A percentile compares a stretch with the other conserved stretches of the same genome.
These are phyloP conservation scores for Nevesoporus exiguus DNA, from an alignment of 768 basidiomycete genomes.

Conservation along the genomic window DNA sequence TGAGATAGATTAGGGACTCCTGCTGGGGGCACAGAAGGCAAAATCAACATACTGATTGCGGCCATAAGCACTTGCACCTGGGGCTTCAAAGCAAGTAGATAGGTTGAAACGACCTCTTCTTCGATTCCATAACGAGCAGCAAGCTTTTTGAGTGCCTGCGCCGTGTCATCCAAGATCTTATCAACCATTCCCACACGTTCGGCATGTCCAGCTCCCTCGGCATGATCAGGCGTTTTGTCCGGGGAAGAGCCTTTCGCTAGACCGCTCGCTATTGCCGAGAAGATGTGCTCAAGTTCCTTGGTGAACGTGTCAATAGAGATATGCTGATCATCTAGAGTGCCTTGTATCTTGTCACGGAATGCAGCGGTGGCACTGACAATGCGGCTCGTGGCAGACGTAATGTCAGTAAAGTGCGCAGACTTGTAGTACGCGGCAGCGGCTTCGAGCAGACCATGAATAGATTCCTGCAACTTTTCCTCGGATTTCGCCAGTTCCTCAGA, in stretches of 20 bases:
- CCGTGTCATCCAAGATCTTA: conserved; percentile 3
- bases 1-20: background rate
- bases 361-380: conserved; percentile 11
- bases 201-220: conserved; percentile 1
- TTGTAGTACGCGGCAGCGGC: background rate
- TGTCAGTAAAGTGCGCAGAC: conserved; percentile 8
- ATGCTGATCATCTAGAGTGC: conserved; percentile 1
- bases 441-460: background rate
- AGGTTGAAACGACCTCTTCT: conserved; percentile 1
- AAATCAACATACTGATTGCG: conserved; percentile 4
- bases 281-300: conserved; percentile 11
- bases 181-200: conserved; percentile 6
- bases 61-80: conserved; percentile 6
- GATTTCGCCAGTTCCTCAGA: background rate
- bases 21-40: background rate
- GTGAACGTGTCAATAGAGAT: conserved; percentile 8
- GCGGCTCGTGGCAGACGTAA: background rate
- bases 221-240: conserved; percentile 1
- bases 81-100: conserved; percentile 5
- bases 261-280: background rate
- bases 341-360: conserved; percentile 11
- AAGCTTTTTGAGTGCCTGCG: conserved; percentile 1
- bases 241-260: conserved; percentile 1
- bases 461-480: background rate
- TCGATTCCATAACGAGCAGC: conserved; percentile 2